Conservation (phyloP, 768 basidiomycete species). For the Russula compacta region DNA sequence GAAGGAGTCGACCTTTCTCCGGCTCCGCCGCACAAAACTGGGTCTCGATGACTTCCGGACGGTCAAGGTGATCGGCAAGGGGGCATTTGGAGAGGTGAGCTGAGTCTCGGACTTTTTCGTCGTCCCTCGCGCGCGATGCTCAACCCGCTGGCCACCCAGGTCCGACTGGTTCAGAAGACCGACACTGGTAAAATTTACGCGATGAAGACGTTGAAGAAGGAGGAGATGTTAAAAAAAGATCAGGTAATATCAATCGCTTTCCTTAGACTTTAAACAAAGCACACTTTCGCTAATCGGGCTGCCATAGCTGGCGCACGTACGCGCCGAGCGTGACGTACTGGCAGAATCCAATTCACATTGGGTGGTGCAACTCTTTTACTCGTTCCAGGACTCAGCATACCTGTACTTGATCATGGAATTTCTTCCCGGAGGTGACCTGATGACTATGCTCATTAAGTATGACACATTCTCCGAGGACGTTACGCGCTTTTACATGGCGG, state of each 20-base stretch:
- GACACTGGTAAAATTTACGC: conserved; percentile 99
- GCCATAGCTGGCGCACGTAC: conserved; percentile 85
- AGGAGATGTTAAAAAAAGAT: conserved; percentile 99
- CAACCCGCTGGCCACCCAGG: conserved; percentile 32
- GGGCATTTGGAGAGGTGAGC: conserved; percentile 92
- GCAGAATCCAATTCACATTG: conserved; percentile 92
- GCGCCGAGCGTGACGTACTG: conserved; percentile 93
- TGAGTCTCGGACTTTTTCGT: neutral
- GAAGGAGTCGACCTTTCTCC: conserved; percentile 82
- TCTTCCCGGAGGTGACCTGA: conserved; percentile 93
- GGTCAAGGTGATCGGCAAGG: conserved; percentile 98
- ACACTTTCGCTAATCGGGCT: neutral
- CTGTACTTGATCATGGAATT: conserved; percentile 99
- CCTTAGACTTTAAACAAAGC: neutral
- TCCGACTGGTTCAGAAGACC: conserved; percentile 89
- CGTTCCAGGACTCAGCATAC: conserved; percentile 91
- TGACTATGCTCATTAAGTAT: conserved; percentile 99
- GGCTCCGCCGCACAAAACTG: conserved; percentile 80
- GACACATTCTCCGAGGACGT: conserved; percentile 99
- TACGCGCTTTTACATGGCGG: conserved; percentile 96
- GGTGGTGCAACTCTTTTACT: conserved; percentile 96
- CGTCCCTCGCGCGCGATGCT: neutral
- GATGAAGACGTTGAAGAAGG: conserved; percentile 96
- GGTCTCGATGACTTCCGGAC: conserved; percentile 91
- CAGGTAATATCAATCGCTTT: conserved; percentile 47